These are phyloP conservation scores for Xylariaceae sp. DNA, from an alignment of 2,329 filamentous ascomycete species.

Conservation along the genomic window DNA sequence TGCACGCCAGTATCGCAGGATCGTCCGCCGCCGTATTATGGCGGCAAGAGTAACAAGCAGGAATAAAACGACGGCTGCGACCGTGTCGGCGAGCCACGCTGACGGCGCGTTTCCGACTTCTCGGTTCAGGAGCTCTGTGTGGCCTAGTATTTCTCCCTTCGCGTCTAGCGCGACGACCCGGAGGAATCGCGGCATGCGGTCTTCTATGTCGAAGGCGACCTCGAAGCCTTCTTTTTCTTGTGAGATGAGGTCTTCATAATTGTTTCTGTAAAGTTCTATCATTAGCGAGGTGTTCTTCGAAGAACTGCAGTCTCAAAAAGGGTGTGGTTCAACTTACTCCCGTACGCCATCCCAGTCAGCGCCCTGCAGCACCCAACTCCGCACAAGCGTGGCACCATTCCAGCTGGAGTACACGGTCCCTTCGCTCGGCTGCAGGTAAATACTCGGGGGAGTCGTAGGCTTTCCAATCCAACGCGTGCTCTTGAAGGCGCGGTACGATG, in stretches of 20 bases:
- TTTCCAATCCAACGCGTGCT: constrained; percentile 12
- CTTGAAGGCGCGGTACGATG: constrained; percentile 19
- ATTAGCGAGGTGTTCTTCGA: too few species aligned
- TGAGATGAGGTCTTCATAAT: constrained; percentile 7
- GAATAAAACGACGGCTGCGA: background rate
- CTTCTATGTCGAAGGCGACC: constrained; percentile 5
- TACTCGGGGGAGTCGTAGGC: constrained; percentile 8
- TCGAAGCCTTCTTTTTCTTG: constrained; percentile 15
- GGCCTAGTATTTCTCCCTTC: constrained; percentile 11
- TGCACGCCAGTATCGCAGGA: background rate
- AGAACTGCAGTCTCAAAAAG: too few species aligned
- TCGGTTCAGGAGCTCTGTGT: constrained; percentile 13
- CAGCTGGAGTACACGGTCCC: constrained; percentile 18
- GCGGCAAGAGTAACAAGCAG: background rate
- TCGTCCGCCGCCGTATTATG: background rate
- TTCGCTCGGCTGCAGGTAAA: constrained; percentile 5
- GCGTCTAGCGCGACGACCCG: constrained; percentile 11
- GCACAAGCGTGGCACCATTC: constrained; percentile 19
- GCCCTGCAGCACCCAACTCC: constrained; percentile 15
- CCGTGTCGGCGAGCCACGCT: background rate
- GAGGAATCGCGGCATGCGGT: constrained; percentile 13
- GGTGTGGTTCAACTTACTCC: background rate
- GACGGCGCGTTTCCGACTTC: constrained; percentile 11
- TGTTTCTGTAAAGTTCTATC: background rate
- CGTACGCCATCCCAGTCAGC: constrained; percentile 7